Evolutionary conservation across 2,329 filamentous ascomycete genomes (phyloP), one percentile per base, ranked within the genome.

Genomic region (Delphinella strobiligena): DNA sequence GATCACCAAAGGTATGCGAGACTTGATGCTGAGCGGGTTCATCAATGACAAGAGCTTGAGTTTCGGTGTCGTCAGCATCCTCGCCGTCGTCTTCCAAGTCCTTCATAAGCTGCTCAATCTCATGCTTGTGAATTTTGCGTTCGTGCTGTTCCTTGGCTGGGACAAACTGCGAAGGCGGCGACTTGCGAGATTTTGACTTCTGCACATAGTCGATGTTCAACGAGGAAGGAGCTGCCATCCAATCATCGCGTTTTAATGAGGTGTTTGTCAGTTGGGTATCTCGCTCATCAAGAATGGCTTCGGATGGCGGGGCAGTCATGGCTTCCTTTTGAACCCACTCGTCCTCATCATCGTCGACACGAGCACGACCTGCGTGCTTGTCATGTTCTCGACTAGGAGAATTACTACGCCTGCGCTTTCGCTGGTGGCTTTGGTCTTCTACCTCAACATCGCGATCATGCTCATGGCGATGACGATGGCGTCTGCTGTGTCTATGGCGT

Each of bases 221-320:
- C 0, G 80, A 77, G 0, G 83, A 84, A 0, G 89, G 87, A 0
- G 81, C 81, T 44, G 87, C 80, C 91, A 98, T 98, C 88, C 93
- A 98, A 0, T 82, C 75, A 59, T 96, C 91, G 47, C 93, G 76
- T 49, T 78, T 72, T 22, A 79, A 52, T 1, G 61, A 43, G 54
- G 59, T 48, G 45, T 51, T 46, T 27, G 22, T 27, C 22, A 14
- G 54, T 53, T 15, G 58, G 49, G 61, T 53, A 39, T 62, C 56
- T 43, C 61, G 56, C 24, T 61, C 53, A 39, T 68, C 65, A n/a
- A 67, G 47, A 4, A 59, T 54, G n/a, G 63, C 57, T 32, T 66
- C 62, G n/a, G 57, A 53, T 11, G 63, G 56, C 31, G 55, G 55
- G 5, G 61, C 60, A 40, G 52, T 58, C 31, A 53, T 64, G 50